Evolutionary conservation across 768 basidiomycete genomes (phyloP).

Genomic region (Gloeopeniophorella convolvens): DNA sequence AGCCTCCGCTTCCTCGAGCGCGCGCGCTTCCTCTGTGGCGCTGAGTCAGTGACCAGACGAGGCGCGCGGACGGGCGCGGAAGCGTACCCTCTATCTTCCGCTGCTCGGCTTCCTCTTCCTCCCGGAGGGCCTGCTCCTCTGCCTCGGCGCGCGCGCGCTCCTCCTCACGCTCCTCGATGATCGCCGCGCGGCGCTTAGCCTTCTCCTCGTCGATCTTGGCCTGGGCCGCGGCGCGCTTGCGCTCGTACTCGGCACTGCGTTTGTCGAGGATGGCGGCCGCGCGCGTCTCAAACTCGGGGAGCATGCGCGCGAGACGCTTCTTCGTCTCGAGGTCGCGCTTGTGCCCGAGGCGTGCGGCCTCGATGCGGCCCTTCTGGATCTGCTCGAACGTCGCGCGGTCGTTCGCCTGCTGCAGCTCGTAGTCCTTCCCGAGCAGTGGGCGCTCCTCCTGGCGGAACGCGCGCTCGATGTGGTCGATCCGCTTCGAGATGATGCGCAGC

Average conservation of each 20-base stretch:
- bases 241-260: conserved; percentile 59
- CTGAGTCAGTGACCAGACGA: not conserved
- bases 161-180: conserved; percentile 56
- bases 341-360: conserved; percentile 51
- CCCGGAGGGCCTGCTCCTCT: conserved; percentile 31
- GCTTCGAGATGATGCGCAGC: conserved; percentile 77
- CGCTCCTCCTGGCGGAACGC: conserved; percentile 92
- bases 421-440: conserved; percentile 79
- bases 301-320: conserved; percentile 63
- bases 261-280: conserved; percentile 48
- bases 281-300: conserved; percentile 56
- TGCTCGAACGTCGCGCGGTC: conserved; percentile 67
- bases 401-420: conserved; percentile 72
- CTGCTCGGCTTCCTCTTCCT: conserved; percentile 37
- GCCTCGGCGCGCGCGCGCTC: conserved; percentile 39
- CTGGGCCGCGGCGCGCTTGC: conserved; percentile 48
- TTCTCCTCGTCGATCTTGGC: conserved; percentile 83
- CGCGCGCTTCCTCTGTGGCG: conserved; percentile 26
- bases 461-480: conserved; percentile 92
- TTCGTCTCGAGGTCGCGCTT: conserved; percentile 68
- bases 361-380: conserved; percentile 50
- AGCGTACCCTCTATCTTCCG: conserved; percentile 47
- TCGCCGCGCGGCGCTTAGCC: conserved; percentile 51
- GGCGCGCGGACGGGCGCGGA: not conserved
- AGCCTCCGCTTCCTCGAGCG: conserved; percentile 28